phyloP scores from a whole-genome alignment of 768 basidiomycete genomes.

The Agaricus blazei region DNA sequence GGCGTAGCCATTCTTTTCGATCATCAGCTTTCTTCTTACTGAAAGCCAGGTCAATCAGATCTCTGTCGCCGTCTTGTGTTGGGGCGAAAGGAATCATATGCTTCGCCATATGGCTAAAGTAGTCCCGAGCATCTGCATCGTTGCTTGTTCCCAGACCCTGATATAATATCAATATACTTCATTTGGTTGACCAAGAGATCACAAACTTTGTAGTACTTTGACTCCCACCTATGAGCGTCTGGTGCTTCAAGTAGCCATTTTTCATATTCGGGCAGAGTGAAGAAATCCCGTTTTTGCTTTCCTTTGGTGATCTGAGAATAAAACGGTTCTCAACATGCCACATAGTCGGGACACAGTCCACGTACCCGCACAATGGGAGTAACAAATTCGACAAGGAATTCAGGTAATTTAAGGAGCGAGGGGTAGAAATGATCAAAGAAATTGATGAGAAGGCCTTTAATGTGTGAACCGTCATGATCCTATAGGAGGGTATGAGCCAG shows the following conservation, averaged over 20 bases:
- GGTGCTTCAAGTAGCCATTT: slow-evolving; percentile 81
- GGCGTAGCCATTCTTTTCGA: slow-evolving; percentile 95
- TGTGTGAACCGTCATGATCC: slow-evolving; percentile 99
- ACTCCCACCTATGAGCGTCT: slow-evolving; percentile 76
- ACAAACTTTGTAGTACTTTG: slow-evolving; percentile 95
- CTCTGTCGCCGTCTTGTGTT: slow-evolving; percentile 76
- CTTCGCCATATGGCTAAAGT: slow-evolving; percentile 88
- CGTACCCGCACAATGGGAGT: slow-evolving; percentile 94
- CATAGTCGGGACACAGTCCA: neutral
- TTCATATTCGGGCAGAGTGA: slow-evolving; percentile 96
- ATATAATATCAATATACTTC: neutral
- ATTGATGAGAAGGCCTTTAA: slow-evolving; percentile 98
- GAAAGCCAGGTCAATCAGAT: slow-evolving; percentile 94
- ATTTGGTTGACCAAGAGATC: neutral
- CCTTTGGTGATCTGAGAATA: slow-evolving; percentile 65
- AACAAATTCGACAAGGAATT: slow-evolving; percentile 96
- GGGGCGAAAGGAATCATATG: slow-evolving; percentile 92
- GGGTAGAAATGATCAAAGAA: slow-evolving; percentile 97
- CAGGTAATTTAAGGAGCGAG: slow-evolving; percentile 82
- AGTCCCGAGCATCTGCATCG: slow-evolving; percentile 85
- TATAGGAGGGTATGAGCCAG: slow-evolving; percentile 21
- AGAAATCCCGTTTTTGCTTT: slow-evolving; percentile 79
- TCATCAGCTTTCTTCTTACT: slow-evolving; percentile 99
- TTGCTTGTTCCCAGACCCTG: slow-evolving; percentile 96
- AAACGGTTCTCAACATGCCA: neutral